Conservation (phyloP, 164 flowering plant species). For the Warburgia ugandensis region DNA sequence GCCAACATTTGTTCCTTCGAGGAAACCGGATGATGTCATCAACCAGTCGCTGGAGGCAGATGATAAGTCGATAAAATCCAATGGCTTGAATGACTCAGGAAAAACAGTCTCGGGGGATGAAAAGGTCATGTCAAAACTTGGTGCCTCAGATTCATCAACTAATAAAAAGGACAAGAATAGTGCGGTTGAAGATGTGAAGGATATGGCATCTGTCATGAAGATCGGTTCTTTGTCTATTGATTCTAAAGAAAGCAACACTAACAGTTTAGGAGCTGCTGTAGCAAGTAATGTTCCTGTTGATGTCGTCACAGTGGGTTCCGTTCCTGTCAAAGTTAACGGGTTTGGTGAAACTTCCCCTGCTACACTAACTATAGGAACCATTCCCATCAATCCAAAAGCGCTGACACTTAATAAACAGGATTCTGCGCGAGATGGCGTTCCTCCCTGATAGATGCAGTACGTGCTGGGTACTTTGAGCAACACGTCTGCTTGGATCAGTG, state of each 20-base stretch:
- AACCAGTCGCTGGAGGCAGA: slow-evolving; percentile 17
- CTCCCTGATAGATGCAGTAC: too few relatives aligned
- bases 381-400: slow-evolving; percentile 54
- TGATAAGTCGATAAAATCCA: slow-evolving; percentile 11
- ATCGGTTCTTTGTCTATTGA: slow-evolving; percentile 44
- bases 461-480: too few relatives aligned
- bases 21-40: slow-evolving; percentile 17
- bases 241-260: slow-evolving; percentile 13
- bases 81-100: slow-evolving; percentile 11
- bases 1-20: slow-evolving; percentile 33
- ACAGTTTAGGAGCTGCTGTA: slow-evolving; percentile 2
- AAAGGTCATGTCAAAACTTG: slow-evolving; percentile 11
- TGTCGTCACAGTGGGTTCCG: slow-evolving; percentile 60
- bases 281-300: slow-evolving; percentile 15
- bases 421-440: too few relatives aligned
- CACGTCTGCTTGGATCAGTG: too few relatives aligned
- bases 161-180: slow-evolving; percentile 5
- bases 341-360: slow-evolving; percentile 27
- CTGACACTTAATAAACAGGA: slow-evolving; percentile 18
- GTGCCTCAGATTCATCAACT: background rate
- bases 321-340: slow-evolving; percentile 54
- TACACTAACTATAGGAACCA: slow-evolving; percentile 52
- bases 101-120: slow-evolving; percentile 8
- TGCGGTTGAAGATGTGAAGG: slow-evolving; percentile 22
- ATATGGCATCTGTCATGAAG: slow-evolving; percentile 21